A percentile compares a stretch with the other conserved stretches of the same genome.
These are phyloP conservation scores for Magnaporthiopsis incrustans DNA, from an alignment of 2,329 filamentous ascomycete species.

Conservation along the genomic window DNA sequence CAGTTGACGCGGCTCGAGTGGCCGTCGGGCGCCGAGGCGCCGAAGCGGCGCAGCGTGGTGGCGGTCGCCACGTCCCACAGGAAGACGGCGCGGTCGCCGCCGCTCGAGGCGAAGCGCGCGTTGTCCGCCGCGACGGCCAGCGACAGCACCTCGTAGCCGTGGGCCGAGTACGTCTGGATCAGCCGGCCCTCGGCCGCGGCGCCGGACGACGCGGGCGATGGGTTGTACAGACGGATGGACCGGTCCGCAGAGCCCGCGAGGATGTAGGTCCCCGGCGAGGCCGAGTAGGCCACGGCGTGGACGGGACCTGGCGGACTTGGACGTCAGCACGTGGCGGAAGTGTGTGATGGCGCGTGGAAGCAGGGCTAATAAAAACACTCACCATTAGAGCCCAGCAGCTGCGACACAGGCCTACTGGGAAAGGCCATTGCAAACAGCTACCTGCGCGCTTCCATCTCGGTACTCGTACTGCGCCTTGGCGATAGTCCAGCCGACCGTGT, in stretches of 20 bases:
- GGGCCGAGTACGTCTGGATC: slow-evolving; percentile 81
- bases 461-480: neutral
- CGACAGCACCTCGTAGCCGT: slow-evolving; percentile 87
- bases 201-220: slow-evolving; percentile 36
- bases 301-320: slow-evolving; percentile 48
- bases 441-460: neutral
- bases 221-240: slow-evolving; percentile 79
- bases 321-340: neutral
- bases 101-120: slow-evolving; percentile 74
- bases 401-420: slow-evolving; percentile 41
- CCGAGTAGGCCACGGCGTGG: slow-evolving; percentile 66
- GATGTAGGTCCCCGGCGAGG: slow-evolving; percentile 66
- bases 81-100: slow-evolving; percentile 86
- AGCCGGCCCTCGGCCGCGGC: slow-evolving; percentile 41
- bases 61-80: slow-evolving; percentile 88
- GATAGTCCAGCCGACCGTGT: neutral
- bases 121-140: slow-evolving; percentile 70
- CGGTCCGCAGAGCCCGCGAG: slow-evolving; percentile 83
- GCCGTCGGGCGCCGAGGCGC: slow-evolving; percentile 43
- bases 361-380: slow-evolving; percentile 14
- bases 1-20: slow-evolving; percentile 70
- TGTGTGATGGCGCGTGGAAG: neutral
- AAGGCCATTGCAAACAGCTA: slow-evolving; percentile 33
- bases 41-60: slow-evolving; percentile 67
- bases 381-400: slow-evolving; percentile 53